A percentile compares a stretch with the other conserved stretches of the same genome.
phyloP scores from a whole-genome alignment of 1,284 basidiomycete species.

The Malassezia caprae region DNA sequence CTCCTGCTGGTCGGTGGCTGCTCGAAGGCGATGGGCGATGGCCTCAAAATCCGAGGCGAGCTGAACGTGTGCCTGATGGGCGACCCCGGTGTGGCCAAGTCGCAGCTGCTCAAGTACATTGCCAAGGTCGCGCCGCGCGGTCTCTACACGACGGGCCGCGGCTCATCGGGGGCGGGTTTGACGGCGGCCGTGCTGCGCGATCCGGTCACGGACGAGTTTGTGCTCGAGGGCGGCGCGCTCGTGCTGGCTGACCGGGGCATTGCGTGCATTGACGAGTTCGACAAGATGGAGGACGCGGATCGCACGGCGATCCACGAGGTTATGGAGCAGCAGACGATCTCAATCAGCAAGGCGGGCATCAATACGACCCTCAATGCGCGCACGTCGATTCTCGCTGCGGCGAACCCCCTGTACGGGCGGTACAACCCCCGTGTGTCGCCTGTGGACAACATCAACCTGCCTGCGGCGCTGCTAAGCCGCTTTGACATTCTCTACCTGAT shows the following conservation, averaged over 20 bases:
- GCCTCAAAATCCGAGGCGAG: slow-evolving; percentile 97
- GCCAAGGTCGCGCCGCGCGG: slow-evolving; percentile 95
- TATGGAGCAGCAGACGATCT: slow-evolving; percentile 99
- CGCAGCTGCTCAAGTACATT: slow-evolving; percentile 94
- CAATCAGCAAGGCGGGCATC: slow-evolving; percentile 97
- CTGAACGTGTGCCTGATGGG: slow-evolving; percentile 98
- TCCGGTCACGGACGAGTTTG: slow-evolving; percentile 99
- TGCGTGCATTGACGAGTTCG: slow-evolving; percentile 99
- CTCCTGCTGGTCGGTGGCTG: slow-evolving; percentile 89
- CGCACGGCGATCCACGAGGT: slow-evolving; percentile 98
- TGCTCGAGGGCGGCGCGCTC: slow-evolving; percentile 93
- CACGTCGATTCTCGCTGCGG: slow-evolving; percentile 92
- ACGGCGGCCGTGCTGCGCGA: slow-evolving; percentile 99
- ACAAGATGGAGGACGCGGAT: slow-evolving; percentile 99
- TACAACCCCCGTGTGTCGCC: slow-evolving; percentile 97
- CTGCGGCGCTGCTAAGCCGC: slow-evolving; percentile 85
- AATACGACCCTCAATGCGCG: slow-evolving; percentile 97
- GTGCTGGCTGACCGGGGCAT: slow-evolving; percentile 98
- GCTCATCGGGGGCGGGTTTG: slow-evolving; percentile 93
- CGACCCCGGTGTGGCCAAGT: slow-evolving; percentile 98
- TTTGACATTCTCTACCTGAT: slow-evolving; percentile 97
- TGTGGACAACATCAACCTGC: slow-evolving; percentile 98
- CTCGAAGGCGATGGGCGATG: slow-evolving; percentile 85
- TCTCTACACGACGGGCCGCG: slow-evolving; percentile 95
- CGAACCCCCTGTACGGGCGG: slow-evolving; percentile 92